Conservation (phyloP, 2,329 filamentous ascomycete species). For the Fusarium nygamai region DNA sequence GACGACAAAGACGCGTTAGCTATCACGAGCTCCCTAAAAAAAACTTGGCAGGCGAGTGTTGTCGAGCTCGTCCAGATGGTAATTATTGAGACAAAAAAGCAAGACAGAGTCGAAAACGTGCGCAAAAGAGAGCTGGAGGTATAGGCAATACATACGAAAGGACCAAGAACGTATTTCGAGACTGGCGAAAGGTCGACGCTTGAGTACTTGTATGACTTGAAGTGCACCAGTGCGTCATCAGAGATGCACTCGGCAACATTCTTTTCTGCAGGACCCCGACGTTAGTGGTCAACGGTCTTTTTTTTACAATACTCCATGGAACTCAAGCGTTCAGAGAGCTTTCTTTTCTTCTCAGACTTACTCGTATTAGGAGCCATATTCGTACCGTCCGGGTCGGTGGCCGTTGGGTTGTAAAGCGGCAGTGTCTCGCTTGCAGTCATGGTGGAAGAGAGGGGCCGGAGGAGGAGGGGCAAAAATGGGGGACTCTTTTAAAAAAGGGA, state of each 20-base stretch:
- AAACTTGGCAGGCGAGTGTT: background rate
- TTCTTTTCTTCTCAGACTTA: constrained; percentile 30
- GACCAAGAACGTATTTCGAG: constrained; percentile 91
- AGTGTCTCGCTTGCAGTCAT: constrained; percentile 48
- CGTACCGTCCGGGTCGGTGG: constrained; percentile 39
- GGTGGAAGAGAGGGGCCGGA: constrained; percentile 41
- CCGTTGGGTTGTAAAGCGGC: constrained; percentile 45
- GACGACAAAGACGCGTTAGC: constrained; percentile 32
- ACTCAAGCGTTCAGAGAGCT: background rate
- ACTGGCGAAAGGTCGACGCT: constrained; percentile 95
- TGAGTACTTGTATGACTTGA: constrained; percentile 97
- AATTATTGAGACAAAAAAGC: background rate
- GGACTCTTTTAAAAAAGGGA: constrained; percentile 37
- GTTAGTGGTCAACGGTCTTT: constrained; percentile 3
- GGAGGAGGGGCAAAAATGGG: constrained; percentile 37
- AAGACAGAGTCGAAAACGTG: constrained; percentile 8
- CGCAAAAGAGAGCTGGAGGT: background rate
- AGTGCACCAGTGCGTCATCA: constrained; percentile 88
- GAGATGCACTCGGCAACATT: constrained; percentile 80
- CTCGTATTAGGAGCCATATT: constrained; percentile 50
- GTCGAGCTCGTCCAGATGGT: background rate
- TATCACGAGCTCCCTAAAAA: constrained; percentile 10
- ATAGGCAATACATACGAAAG: constrained; percentile 76
- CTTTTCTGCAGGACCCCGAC: constrained; percentile 45
- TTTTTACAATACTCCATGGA: background rate